A percentile compares a stretch with the other conserved stretches of the same genome.
Evolutionary conservation across 108 stramenopile genomes (phyloP).

Genomic region (Skeletonema grethae): DNA sequence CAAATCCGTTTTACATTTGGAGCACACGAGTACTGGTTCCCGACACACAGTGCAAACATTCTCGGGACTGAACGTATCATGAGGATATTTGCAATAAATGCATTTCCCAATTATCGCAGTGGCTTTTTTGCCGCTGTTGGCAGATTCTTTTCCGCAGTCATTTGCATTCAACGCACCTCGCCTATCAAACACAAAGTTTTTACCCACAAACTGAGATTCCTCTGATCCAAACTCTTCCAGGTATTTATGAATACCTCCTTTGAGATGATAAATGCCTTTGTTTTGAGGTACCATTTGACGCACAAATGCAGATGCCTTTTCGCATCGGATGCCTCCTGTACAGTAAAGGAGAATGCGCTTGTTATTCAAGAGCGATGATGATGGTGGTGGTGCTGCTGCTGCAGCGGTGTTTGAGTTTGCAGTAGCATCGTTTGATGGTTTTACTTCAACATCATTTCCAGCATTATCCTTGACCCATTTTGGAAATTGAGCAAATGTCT

Average conservation of each 20-base stretch:
- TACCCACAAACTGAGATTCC: slow-evolving; percentile 67
- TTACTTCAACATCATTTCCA: neutral
- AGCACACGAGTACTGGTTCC: slow-evolving; percentile 76
- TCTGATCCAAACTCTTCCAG: slow-evolving; percentile 62
- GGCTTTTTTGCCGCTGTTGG: neutral
- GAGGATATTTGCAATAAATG: slow-evolving; percentile 58
- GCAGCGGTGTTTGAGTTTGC: neutral
- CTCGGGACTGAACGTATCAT: slow-evolving; percentile 74
- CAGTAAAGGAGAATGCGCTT: slow-evolving; percentile 86
- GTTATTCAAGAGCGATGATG: slow-evolving; percentile 16
- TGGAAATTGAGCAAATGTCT: slow-evolving; percentile 50
- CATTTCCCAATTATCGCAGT: slow-evolving; percentile 64
- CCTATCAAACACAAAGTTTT: slow-evolving; percentile 88
- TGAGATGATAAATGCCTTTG: slow-evolving; percentile 65
- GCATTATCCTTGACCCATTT: slow-evolving; percentile 49
- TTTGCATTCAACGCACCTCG: slow-evolving; percentile 44
- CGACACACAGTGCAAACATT: slow-evolving; percentile 88
- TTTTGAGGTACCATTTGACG: slow-evolving; percentile 54
- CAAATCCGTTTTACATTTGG: slow-evolving; percentile 33
- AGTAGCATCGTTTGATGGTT: neutral
- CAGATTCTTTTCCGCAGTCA: slow-evolving; percentile 16
- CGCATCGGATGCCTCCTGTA: slow-evolving; percentile 95
- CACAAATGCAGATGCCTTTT: slow-evolving; percentile 86
- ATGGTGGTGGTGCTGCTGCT: slow-evolving; percentile 3
- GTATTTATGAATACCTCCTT: slow-evolving; percentile 91